Conservation (phyloP, 192 early-diverging fungal genomes). For the Pilobolus umbonatus region DNA sequence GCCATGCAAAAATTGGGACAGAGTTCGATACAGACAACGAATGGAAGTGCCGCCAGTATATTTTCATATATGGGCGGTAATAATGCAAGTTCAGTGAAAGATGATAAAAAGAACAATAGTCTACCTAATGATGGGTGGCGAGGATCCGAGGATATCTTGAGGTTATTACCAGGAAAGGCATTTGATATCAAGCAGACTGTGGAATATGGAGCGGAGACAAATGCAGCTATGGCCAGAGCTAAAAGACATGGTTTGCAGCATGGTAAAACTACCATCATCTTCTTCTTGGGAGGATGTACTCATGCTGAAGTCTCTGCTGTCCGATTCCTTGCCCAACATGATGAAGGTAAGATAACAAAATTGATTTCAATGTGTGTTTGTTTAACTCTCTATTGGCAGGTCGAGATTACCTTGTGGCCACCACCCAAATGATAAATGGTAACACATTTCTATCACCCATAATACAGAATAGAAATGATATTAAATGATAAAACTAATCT, state of each 20-base stretch:
- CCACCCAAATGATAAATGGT: constrained; percentile 88
- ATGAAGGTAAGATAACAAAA: constrained; percentile 45
- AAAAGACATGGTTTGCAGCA: constrained; percentile 27
- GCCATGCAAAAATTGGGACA: constrained; percentile 47
- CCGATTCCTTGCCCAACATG: constrained; percentile 81
- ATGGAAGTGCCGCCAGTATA: constrained; percentile 36
- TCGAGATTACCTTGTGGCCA: constrained; percentile 82
- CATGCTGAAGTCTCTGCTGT: constrained; percentile 89
- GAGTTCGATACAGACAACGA: constrained; percentile 24
- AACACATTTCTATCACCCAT: constrained; percentile 64
- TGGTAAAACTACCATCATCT: constrained; percentile 63
- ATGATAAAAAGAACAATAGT: constrained; percentile 31
- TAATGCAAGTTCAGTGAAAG: constrained; percentile 22
- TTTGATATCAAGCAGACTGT: constrained; percentile 75
- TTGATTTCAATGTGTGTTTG: background rate
- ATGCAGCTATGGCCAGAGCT: constrained; percentile 25
- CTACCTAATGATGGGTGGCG: constrained; percentile 63
- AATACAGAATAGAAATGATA: constrained; percentile 11
- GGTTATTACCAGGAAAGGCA: constrained; percentile 69
- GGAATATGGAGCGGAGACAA: constrained; percentile 39
- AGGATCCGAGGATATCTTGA: constrained; percentile 83
- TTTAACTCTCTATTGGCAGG: constrained; percentile 5
- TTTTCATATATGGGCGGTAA: constrained; percentile 36
- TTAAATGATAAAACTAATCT: no score
- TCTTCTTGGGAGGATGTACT: constrained; percentile 96